Evolutionary conservation across 106 monocot species (phyloP), one percentile per base, ranked within the genome.

Genomic region (Triglochin maritima): DNA sequence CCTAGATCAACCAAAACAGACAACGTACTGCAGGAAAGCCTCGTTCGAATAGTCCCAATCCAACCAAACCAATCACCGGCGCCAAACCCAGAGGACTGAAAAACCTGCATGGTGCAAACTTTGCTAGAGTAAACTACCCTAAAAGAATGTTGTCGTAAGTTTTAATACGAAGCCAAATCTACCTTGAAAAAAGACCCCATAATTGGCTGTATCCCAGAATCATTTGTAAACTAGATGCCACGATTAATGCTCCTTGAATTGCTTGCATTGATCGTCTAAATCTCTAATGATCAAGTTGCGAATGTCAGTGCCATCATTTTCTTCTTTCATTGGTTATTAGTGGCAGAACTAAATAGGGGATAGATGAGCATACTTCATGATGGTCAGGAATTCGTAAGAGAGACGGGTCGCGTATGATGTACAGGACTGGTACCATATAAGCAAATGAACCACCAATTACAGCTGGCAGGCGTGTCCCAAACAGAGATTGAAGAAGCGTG

Each of bases 141-240:
- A 5, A 6, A 65, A n/a, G 4, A 14, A 9, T 5, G 55, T 3
- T 12, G 14, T 12, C 55, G 5, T 12, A 9, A 12, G 13, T 55
- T 12, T 55, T 55, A 3, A 12, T 55, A 10, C 0, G 3, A 55
- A 55, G 14, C 10, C 10, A 55, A 29, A 49, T 59, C 47, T 83
- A 93, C 92, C 92, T 81, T 54, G 92, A 93, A 77, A 88, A 85
- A 44, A 93, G 83, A 70, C 85, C 92, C 92, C 92, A 93, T 6
- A 77, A 41, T 60, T 78, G 77, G 59, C 71, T 78, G 52, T 71
- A 78, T 44, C 77, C 77, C 45, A 78, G 16, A 47, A 78, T 78
- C 4, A 78, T 78, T 51, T 78, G 77, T 53, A 78, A 12, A 17
- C 71, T 78, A 41, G 77, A 78, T 9, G 77, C 58, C 17, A 78